phyloP scores from a whole-genome alignment of 2,329 filamentous ascomycete species.

The Alternaria sp. region DNA sequence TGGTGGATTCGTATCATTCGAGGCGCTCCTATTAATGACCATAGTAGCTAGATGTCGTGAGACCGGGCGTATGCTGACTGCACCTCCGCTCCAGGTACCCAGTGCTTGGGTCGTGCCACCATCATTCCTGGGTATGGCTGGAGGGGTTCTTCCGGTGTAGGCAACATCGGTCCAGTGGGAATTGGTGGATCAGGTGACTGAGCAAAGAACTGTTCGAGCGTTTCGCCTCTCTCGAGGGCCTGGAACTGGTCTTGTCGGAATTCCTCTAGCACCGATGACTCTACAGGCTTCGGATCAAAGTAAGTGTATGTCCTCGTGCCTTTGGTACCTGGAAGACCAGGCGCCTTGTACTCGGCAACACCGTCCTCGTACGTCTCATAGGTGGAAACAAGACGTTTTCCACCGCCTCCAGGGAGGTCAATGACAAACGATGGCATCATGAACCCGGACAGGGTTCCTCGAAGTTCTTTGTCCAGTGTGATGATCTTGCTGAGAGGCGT shows the following conservation, averaged over 20 bases:
- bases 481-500: constrained; percentile 68
- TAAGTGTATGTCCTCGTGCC: constrained; percentile 61
- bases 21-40: background rate
- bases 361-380: constrained; percentile 65
- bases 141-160: background rate
- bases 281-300: constrained; percentile 58
- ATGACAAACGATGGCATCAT: constrained; percentile 70
- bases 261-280: constrained; percentile 13
- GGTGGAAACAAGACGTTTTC: constrained; percentile 67
- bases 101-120: background rate
- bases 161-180: background rate
- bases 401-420: constrained; percentile 69
- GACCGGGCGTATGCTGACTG: background rate
- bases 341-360: constrained; percentile 64
- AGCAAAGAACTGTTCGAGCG: constrained; percentile 19
- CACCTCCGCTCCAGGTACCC: background rate
- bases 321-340: constrained; percentile 58
- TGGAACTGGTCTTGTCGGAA: constrained; percentile 18
- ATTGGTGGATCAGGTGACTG: constrained; percentile 1
- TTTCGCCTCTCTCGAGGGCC: constrained; percentile 18
- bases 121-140: constrained; percentile 2
- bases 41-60: background rate
- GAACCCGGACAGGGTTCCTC: constrained; percentile 69
- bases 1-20: background rate
- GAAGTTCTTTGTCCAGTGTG: constrained; percentile 64